Evolutionary conservation across 345 rosid genomes (phyloP), one percentile per base, ranked within the genome.

Genomic region (Syzygium aromaticum): DNA sequence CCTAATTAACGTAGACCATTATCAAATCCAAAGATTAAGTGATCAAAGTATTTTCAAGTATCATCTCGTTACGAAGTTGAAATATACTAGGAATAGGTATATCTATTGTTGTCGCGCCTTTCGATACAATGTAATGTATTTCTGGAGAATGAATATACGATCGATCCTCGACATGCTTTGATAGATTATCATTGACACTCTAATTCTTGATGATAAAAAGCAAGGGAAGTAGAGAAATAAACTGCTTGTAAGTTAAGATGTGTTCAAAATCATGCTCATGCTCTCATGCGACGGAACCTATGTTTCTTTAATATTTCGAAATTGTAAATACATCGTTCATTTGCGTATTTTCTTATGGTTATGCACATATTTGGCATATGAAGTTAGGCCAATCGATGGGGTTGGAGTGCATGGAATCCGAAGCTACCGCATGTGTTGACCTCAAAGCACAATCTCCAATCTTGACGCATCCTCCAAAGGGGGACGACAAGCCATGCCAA

Each of bases 251-350:
- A 54, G 54, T 52, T 52, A 16, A 13, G 54, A 52, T 13, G 16
- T 52, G 16, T 14, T 52, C 13, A 13, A 13, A 5, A 52, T 40
- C 43, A 13, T 52, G 43, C 43, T 40, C 43, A 52, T 52, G 54
- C 54, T 52, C 54, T 52, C 6, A 19, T 5, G 5, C 16, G 54
- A 0, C 33, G 5, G 0, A 22, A 0, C 23, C 78, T 10, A 2
- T 0, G 78, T 67, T 67, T 17, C 54, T 17, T 16, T 16, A 53
- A 53, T 17, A 17, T 16, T 53, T 16, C 7, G 54, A 21, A 5
- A 4, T 17, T 6, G 3, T 19, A 53, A 17, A 16, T 17, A 16
- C 6, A 16, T 53, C 21, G 3, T 17, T 19, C 6, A 16, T 53
- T 53, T 53, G 6, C 8, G 54, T 53, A 53, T 53, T 16, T 53